Conservation (phyloP, 495 filamentous ascomycete genomes). For the Aspergillus incahuasiensis region DNA sequence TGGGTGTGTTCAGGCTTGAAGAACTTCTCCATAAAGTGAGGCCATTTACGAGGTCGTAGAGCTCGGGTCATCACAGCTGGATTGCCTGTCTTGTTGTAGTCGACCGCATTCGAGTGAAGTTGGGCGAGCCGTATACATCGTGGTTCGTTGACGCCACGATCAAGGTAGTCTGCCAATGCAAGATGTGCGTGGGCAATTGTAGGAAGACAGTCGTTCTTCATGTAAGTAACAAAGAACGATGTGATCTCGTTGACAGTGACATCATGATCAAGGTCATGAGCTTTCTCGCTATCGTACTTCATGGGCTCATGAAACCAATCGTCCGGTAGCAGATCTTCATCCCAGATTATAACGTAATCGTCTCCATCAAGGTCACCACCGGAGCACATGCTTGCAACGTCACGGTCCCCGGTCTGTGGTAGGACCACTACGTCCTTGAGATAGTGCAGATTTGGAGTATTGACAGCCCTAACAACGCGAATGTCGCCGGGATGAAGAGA, state of each 20-base stretch:
- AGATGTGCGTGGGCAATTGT: conserved; percentile 81
- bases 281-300: conserved; percentile 55
- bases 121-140: conserved; percentile 73
- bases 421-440: conserved; percentile 83
- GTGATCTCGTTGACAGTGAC: conserved; percentile 68
- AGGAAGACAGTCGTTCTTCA: conserved; percentile 83
- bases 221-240: conserved; percentile 84
- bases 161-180: conserved; percentile 63
- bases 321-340: conserved; percentile 63
- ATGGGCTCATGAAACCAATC: conserved; percentile 71
- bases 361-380: conserved; percentile 96
- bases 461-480: conserved; percentile 79
- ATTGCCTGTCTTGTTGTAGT: conserved; percentile 86
- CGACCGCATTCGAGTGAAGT: conserved; percentile 87
- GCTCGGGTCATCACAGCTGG: conserved; percentile 61
- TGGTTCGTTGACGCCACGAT: conserved; percentile 58
- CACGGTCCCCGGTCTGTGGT: conserved; percentile 76
- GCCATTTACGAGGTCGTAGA: conserved; percentile 59
- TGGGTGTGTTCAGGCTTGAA: conserved; percentile 41
- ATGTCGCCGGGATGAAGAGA: conserved; percentile 94
- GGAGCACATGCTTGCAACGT: conserved; percentile 88
- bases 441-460: conserved; percentile 66
- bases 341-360: conserved; percentile 94
- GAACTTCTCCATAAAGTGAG: conserved; percentile 88
- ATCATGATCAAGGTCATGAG: conserved; percentile 47